Percentiles rank a stretch among this genome's conserved stretches.
Evolutionary conservation across 768 basidiomycete genomes (phyloP).

Genomic region (Tylopilus felleus): DNA sequence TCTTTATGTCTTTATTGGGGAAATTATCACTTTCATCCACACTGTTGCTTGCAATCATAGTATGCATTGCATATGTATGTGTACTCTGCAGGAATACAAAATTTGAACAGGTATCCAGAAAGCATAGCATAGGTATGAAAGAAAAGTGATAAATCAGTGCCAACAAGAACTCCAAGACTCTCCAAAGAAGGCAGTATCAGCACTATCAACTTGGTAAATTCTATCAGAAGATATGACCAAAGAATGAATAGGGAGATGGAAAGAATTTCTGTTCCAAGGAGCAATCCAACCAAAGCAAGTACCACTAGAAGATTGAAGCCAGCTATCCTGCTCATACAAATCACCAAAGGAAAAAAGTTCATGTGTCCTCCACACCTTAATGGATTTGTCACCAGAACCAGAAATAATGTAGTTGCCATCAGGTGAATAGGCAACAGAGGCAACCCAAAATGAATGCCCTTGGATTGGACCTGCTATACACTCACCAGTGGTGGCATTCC

Average conservation of each 20-base stretch:
- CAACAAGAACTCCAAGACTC: slow-evolving; percentile 12
- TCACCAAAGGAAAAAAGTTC: neutral
- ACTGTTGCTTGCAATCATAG: too few relatives aligned
- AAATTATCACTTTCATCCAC: too few relatives aligned
- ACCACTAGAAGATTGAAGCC: neutral
- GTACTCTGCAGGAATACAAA: too few relatives aligned
- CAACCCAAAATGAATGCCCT: neutral
- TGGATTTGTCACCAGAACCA: neutral
- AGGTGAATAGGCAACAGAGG: neutral
- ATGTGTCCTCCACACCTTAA: neutral
- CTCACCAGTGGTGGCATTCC: too few relatives aligned
- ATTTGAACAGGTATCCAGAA: too few relatives aligned
- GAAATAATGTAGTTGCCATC: neutral
- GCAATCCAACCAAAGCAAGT: neutral
- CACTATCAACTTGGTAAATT: neutral
- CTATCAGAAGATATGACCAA: neutral
- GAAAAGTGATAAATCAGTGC: neutral
- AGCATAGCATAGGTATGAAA: too few relatives aligned
- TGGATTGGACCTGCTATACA: neutral
- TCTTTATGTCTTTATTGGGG: too few relatives aligned
- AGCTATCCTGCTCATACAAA: neutral
- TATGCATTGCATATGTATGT: too few relatives aligned
- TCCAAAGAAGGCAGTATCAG: slow-evolving; percentile 1
- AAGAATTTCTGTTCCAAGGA: neutral
- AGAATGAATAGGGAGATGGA: neutral